phyloP scores from a whole-genome alignment of 106 monocot species.

The Narthecium ossifragum region DNA sequence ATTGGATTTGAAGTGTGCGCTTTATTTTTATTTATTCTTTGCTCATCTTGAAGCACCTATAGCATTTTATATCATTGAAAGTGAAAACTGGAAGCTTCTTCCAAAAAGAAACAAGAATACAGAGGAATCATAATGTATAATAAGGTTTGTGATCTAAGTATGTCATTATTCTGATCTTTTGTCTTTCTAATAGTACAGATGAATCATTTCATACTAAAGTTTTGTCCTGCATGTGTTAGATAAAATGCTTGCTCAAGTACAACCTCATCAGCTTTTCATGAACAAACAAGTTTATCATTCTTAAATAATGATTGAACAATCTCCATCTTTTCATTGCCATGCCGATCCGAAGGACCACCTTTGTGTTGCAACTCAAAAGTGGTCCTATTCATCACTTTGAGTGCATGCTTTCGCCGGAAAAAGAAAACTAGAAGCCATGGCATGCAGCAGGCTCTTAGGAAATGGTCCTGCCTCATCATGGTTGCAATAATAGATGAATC shows the following conservation, averaged over 20 bases:
- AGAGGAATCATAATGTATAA: no score
- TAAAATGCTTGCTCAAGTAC: constrained; percentile 1
- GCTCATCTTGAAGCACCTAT: no score
- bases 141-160: no score
- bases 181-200: neutral
- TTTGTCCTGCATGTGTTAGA: neutral
- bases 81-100: no score
- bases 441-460: no score
- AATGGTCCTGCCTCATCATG: constrained; percentile 9
- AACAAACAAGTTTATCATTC: no score
- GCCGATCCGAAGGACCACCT: neutral
- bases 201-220: neutral
- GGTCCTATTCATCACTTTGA: neutral
- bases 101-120: no score
- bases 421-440: neutral
- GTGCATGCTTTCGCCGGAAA: neutral
- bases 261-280: no score
- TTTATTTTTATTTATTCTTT: no score
- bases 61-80: no score
- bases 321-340: neutral
- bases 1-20: no score
- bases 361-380: neutral
- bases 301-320: neutral
- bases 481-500: constrained; percentile 16
- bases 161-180: no score